Evolutionary conservation across 169 alveolate species (phyloP), one percentile per base, ranked within the genome.

Genomic region (Cryptosporidium meleagridis): DNA sequence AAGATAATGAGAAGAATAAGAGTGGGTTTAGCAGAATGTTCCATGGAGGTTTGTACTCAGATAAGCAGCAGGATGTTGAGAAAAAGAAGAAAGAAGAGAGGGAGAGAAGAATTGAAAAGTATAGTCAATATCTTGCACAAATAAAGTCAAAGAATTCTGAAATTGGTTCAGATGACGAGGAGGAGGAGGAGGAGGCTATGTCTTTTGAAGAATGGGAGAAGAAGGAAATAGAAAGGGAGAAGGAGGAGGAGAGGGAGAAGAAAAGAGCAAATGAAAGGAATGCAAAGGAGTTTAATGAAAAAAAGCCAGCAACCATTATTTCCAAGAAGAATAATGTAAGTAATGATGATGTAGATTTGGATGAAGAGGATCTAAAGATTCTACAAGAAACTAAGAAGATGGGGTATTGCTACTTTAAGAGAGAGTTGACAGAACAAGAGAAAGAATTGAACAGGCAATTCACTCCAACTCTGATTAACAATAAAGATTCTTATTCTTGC

Each of bases 331-430:
- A 89, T 62, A 80, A 89, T 62, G 80, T 93, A 71, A 75, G 94
- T 61, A 68, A 73, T 91, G 68, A 65, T 45, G 89, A 80, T 16
- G 75, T 80, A 5, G 97, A 95, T 35, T 72, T 95, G 37, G 97
- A 95, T 68, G 97, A 95, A 45, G 97, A 95, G 91, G 97, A 95
- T 84, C 91, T 93, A 70, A 95, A 92, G 91, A 95, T 95, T 39
- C 92, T 95, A 29, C 91, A 92, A 59, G 97, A 95, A 70, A 95
- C 97, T 3, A 95, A 94, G 71, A 95, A 95, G 86, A 95, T 95
- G 97, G 97, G 97, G 2, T 95, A 95, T 84, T 95, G 97, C 61
- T 95, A 95, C 92, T 95, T 95, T 68, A 94, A 92, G 37, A 80
- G 89, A 61, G 92, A 94, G 85, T 85, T 94, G 67, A 92, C 80